Evolutionary conservation across 176 grass and related monocot species (phyloP).

Genomic region (Cymbopogon citratus): DNA sequence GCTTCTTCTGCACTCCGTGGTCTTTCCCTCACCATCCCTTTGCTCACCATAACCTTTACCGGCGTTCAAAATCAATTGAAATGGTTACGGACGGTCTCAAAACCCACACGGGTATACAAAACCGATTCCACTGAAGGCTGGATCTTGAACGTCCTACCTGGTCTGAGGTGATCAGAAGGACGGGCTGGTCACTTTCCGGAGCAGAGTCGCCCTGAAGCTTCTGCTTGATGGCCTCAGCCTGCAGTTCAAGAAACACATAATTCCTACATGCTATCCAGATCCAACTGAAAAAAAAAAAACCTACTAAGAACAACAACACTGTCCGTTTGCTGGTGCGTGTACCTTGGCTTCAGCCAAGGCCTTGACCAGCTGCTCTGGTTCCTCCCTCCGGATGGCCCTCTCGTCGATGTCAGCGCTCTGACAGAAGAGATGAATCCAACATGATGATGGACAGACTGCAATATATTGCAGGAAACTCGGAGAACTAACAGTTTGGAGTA

Average conservation of each 20-base stretch:
- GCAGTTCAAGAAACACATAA: neutral
- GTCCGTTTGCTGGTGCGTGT: neutral
- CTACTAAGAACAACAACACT: neutral
- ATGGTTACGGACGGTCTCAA: neutral
- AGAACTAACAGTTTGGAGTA: no score
- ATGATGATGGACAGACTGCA: no score
- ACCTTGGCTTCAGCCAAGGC: constrained; percentile 77
- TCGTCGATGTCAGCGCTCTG: constrained; percentile 79
- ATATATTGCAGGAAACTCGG: neutral
- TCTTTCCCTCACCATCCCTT: constrained; percentile 56
- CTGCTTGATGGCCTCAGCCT: constrained; percentile 56
- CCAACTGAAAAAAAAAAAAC: neutral
- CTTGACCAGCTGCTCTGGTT: constrained; percentile 66
- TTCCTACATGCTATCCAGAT: neutral
- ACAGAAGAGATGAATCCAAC: no score
- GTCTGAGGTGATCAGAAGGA: constrained; percentile 59
- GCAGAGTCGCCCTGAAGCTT: constrained; percentile 16
- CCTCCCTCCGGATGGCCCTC: constrained; percentile 63
- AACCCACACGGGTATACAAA: neutral
- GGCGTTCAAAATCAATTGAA: neutral
- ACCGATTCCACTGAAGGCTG: neutral
- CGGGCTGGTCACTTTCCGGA: neutral
- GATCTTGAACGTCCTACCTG: constrained; percentile 34
- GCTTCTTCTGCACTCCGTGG: constrained; percentile 55
- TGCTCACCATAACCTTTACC: constrained; percentile 64